Conservation (phyloP, 2,329 filamentous ascomycete genomes). For the Alternaria postmessia region DNA sequence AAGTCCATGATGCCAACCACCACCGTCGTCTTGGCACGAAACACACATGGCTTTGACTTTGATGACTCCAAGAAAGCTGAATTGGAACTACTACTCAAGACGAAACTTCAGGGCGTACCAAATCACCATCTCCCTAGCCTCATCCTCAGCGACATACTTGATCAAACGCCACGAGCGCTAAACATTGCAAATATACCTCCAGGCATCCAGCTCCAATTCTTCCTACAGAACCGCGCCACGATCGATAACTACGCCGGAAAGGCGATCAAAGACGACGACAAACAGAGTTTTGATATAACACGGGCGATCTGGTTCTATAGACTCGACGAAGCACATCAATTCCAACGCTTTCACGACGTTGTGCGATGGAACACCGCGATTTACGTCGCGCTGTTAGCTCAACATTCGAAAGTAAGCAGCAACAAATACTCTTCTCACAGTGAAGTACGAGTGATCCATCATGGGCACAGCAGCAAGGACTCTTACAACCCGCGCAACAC, state of each 20-base stretch:
- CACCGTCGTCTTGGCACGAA: no score
- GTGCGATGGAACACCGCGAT: constrained; percentile 34
- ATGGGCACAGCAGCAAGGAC: neutral
- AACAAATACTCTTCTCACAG: no score
- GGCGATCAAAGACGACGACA: neutral
- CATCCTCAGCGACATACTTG: constrained; percentile 15
- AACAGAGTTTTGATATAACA: no score
- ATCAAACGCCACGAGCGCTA: constrained; percentile 8
- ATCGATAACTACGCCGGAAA: constrained; percentile 12
- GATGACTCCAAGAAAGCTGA: no score
- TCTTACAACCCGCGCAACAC: neutral
- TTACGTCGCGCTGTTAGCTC: constrained; percentile 27
- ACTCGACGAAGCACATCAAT: constrained; percentile 26
- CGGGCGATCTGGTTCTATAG: constrained; percentile 27
- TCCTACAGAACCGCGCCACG: constrained; percentile 24
- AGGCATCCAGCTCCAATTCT: constrained; percentile 32
- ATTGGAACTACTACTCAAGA: no score
- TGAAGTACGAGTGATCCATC: neutral
- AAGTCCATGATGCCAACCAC: neutral
- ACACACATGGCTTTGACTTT: no score
- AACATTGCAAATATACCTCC: constrained; percentile 24
- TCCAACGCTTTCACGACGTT: constrained; percentile 33
- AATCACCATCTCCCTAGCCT: no score
- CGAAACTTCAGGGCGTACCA: no score
- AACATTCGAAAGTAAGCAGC: neutral